Base-by-base conservation (phyloP, 2,329 filamentous ascomycete species). In the Cryphonectria nitschkei region DNA sequence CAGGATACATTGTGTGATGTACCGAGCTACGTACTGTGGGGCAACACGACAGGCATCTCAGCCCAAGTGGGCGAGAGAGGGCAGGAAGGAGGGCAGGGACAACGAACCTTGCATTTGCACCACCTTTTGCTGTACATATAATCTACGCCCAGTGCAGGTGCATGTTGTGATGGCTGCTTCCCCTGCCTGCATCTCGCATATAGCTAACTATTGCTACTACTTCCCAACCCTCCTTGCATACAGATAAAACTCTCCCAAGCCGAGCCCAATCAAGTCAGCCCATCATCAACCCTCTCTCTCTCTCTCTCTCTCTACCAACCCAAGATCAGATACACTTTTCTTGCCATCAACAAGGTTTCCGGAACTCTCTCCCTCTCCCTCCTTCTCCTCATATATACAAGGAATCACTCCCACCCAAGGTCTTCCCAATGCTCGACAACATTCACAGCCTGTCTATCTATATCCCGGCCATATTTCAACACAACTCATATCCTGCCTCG, bases 1-100 rank as follows among this genome's bases (percentile, higher is more conserved):
- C n/a, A 5, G 19, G 13, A 58, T 69, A 69, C 19, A 39, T 64
- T 62, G 58, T 54, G 62, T 26, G 37, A 29, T 64, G 61, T 46
- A 46, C 39, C 61, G n/a, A 46, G 61, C 37, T 46, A 67, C 14
- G 65, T 58, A 60, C 50, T 52, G 46, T 50, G 46, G 46, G 46
- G 52, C 64, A 37, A 65, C 61, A 62, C 50, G 52, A 39, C 65
- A 50, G 54, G 71, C 63, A 70, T 67, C 70, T 67, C 68, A 67
- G 71, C 71, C 71, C 71, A 72, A 72, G 71, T 72, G 71, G 71
- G 71, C 71, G 66, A 64, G 46, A 50, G 46, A 50, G 9, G 46
- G 46, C 2, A 50, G 56, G 50, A 39, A 63, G 50, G 62, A 54
- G 68, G 52, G 68, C 64, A 70, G 54, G 54, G 68, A 70, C 68